These are phyloP conservation scores for Boeremia exigua DNA, from an alignment of 2,329 filamentous ascomycete genomes.

Conservation along the genomic window DNA sequence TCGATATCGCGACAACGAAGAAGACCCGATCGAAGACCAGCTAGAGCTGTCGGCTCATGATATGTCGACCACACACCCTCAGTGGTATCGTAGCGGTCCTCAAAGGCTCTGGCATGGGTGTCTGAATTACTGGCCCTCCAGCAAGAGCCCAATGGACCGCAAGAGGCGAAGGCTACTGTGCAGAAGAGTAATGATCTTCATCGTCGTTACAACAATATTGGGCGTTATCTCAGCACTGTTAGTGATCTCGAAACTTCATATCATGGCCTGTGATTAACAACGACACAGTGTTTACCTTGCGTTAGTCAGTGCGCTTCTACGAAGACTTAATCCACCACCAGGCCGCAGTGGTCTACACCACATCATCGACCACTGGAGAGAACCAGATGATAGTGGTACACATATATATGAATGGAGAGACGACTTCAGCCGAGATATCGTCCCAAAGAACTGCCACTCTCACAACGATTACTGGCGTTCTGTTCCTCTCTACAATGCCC, in stretches of 20 bases:
- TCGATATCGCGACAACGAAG: background rate
- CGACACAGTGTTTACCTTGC: slow-evolving; percentile 30
- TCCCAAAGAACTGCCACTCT: slow-evolving; percentile 48
- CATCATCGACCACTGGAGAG: slow-evolving; percentile 35
- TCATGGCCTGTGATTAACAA: background rate
- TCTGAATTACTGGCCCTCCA: background rate
- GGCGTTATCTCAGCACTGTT: slow-evolving; percentile 29
- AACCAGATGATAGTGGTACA: slow-evolving; percentile 28
- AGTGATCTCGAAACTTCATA: background rate
- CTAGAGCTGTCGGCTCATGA: background rate
- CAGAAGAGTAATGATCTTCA: slow-evolving; percentile 12
- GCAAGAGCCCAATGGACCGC: background rate
- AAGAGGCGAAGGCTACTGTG: slow-evolving; percentile 14
- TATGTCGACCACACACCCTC: background rate
- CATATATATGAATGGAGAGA: slow-evolving; percentile 41
- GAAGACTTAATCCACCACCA: slow-evolving; percentile 27
- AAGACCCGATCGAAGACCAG: background rate
- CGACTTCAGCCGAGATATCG: slow-evolving; percentile 47
- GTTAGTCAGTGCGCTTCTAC: slow-evolving; percentile 29
- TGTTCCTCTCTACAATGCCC: slow-evolving; percentile 49
- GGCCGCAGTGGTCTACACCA: slow-evolving; percentile 30
- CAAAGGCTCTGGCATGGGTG: background rate
- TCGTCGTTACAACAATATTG: slow-evolving; percentile 20
- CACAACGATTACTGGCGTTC: slow-evolving; percentile 54
- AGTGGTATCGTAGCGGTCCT: background rate